Conservation (phyloP, 352 stramenopile species). For the Globisporangium apiculatum region DNA sequence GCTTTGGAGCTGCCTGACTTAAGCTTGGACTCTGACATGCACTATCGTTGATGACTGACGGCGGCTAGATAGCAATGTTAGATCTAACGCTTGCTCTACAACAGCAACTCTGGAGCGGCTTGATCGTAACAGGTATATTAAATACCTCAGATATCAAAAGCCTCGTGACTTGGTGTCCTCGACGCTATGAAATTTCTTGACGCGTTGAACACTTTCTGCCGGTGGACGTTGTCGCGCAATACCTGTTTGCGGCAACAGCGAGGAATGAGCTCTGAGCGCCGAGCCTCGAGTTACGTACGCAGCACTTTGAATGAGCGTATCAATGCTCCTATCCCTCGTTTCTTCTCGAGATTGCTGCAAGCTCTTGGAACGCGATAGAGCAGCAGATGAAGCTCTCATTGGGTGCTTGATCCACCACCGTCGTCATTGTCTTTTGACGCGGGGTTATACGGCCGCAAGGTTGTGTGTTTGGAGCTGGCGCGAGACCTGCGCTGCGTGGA, state of each 20-base stretch:
- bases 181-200: too few relatives aligned
- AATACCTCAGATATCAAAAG: constrained; percentile 63
- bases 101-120: too few relatives aligned
- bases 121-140: too few relatives aligned
- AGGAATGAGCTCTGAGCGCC: not conserved
- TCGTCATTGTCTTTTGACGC: constrained; percentile 22
- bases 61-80: too few relatives aligned
- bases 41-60: too few relatives aligned
- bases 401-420: constrained; percentile 7
- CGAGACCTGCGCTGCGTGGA: constrained; percentile 34
- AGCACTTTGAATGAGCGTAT: too few relatives aligned
- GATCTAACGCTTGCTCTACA: too few relatives aligned
- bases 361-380: constrained; percentile 45
- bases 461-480: constrained; percentile 17
- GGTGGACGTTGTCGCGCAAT: constrained; percentile 33
- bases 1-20: too few relatives aligned
- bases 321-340: constrained; percentile 44
- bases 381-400: constrained; percentile 57
- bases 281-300: too few relatives aligned
- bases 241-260: constrained; percentile 12
- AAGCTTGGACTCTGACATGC: too few relatives aligned
- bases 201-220: constrained; percentile 48
- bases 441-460: constrained; percentile 15
- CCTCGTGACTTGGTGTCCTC: constrained; percentile 45
- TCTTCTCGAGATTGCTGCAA: constrained; percentile 50